Conservation (phyloP, 352 stramenopile species). For the Pythium biforme region DNA sequence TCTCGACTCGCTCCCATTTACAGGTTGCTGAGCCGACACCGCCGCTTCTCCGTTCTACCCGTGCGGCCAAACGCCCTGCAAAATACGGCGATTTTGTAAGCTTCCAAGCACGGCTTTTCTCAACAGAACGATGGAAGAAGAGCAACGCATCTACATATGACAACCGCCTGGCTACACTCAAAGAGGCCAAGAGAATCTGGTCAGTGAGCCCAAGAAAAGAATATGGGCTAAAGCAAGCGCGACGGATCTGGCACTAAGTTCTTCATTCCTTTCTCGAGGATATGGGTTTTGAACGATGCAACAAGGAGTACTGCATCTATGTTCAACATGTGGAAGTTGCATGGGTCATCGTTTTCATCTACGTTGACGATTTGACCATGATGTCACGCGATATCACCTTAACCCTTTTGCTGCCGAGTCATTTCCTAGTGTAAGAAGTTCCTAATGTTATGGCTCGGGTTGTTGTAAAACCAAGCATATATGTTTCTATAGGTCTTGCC, state of each 20-base stretch:
- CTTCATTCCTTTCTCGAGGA: conserved; percentile 18
- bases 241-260: conserved; percentile 24
- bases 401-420: no score
- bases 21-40: not conserved
- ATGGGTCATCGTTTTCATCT: conserved; percentile 30
- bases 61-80: not conserved
- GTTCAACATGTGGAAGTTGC: conserved; percentile 30
- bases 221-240: conserved; percentile 5
- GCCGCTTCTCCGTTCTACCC: not conserved
- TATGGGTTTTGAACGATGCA: conserved; percentile 19
- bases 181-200: not conserved
- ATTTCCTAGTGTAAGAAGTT: no score
- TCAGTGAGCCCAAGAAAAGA: not conserved
- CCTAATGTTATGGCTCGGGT: no score
- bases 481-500: no score
- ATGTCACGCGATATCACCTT: conserved; percentile 17
- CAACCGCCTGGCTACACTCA: not conserved
- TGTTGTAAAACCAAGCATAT: no score
- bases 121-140: not conserved
- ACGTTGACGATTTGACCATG: conserved; percentile 34
- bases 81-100: not conserved
- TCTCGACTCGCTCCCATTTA: not conserved
- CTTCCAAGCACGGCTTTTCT: not conserved
- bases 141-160: conserved; percentile 1
- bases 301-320: conserved; percentile 32